Evolutionary conservation across 2,329 filamentous ascomycete species (phyloP).

Genomic region (Parastagonospora nodorum): DNA sequence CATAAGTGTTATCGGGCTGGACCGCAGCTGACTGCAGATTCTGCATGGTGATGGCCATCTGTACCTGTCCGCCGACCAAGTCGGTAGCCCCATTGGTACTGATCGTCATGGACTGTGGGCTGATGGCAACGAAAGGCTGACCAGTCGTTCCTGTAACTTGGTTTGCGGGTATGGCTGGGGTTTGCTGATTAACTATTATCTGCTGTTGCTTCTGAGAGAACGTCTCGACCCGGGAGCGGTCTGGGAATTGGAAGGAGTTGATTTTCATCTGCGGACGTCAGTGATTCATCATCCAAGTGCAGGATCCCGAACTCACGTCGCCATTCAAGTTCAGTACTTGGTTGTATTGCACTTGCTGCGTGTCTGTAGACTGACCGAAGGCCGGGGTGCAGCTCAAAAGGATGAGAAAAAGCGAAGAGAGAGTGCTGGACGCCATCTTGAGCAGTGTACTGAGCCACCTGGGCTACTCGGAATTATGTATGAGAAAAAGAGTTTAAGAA

Average conservation of each 20-base stretch:
- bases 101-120: conserved; percentile 40
- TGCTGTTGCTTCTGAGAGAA: conserved; percentile 47
- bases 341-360: conserved; percentile 42
- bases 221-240: conserved; percentile 44
- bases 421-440: conserved; percentile 45
- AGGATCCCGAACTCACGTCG: conserved; percentile 34
- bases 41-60: conserved; percentile 40
- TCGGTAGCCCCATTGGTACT: conserved; percentile 45
- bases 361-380: conserved; percentile 24
- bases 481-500: conserved; percentile 24
- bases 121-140: conserved; percentile 43
- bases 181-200: conserved; percentile 48
- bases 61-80: conserved; percentile 43
- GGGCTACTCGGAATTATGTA: conserved; percentile 35
- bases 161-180: conserved; percentile 39
- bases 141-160: conserved; percentile 45
- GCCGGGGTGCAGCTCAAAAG: conserved; percentile 33
- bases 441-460: conserved; percentile 34
- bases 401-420: conserved; percentile 37
- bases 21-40: conserved; percentile 35
- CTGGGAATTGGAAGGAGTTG: conserved; percentile 45
- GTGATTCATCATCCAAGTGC: fast-evolving
- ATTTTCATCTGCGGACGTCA: conserved; percentile 35
- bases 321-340: conserved; percentile 48
- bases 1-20: conserved; percentile 43